Evolutionary conservation across 805 yeast species (phyloP).

Genomic region (Trichomonascus vanleenenianus): DNA sequence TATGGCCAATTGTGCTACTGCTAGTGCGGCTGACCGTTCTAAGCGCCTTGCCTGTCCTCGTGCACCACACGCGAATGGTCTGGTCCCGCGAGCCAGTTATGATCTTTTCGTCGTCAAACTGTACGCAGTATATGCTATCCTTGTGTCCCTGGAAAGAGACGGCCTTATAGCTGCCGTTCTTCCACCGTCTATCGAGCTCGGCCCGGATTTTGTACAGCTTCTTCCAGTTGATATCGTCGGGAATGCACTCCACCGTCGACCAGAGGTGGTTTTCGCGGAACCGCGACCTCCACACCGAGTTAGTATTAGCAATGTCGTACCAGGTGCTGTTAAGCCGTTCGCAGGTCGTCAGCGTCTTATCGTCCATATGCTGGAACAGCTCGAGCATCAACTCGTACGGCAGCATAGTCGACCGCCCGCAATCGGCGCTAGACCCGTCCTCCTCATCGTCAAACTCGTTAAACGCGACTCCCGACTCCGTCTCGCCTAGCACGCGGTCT

Average conservation of each 20-base stretch:
- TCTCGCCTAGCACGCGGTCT: slow-evolving; percentile 10
- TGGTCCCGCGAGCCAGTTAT: slow-evolving; percentile 66
- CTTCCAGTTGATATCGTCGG: slow-evolving; percentile 19
- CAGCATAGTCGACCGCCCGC: slow-evolving; percentile 2
- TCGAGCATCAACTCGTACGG: slow-evolving; percentile 13
- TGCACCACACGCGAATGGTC: slow-evolving; percentile 29
- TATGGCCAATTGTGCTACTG: slow-evolving; percentile 14
- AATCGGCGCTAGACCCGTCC: too few species aligned
- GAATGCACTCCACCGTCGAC: slow-evolving; percentile 11
- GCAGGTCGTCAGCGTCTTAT: slow-evolving; percentile 13
- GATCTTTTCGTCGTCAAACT: slow-evolving; percentile 59
- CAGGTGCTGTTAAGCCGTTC: slow-evolving; percentile 18
- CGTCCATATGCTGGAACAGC: slow-evolving; percentile 16
- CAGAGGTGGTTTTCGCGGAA: slow-evolving; percentile 13
- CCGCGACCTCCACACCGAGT: slow-evolving; percentile 20
- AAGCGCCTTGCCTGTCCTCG: slow-evolving; percentile 15
- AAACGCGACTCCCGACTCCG: slow-evolving; percentile 20
- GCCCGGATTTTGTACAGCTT: slow-evolving; percentile 19
- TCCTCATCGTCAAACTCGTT: slow-evolving; percentile 9
- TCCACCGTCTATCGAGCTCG: slow-evolving; percentile 24
- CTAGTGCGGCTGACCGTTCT: slow-evolving; percentile 14
- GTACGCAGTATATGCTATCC: slow-evolving; percentile 78
- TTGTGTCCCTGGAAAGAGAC: slow-evolving; percentile 48
- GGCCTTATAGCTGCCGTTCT: slow-evolving; percentile 15
- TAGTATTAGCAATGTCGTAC: slow-evolving; percentile 13